Base-by-base conservation (phyloP, 371 early-diverging fungal species). In the Conidiobolus incongruus region DNA sequence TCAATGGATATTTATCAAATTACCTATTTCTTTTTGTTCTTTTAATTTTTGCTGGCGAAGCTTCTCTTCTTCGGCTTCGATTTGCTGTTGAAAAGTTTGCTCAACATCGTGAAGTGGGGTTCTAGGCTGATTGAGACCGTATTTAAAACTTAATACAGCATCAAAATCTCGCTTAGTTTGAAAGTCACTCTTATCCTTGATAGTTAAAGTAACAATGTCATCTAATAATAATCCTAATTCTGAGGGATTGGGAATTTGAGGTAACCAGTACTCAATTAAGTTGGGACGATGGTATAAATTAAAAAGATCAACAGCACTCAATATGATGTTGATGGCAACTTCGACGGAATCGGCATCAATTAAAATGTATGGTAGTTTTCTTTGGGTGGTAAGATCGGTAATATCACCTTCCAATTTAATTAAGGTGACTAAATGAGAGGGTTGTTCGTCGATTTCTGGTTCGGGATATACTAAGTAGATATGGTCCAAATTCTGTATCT, bases 381-480 rank as follows among this genome's bases (percentile, higher is more conserved):
- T 40, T 3, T 45, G 38, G 37, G n/a, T 35, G 2, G 21, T 28
- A 33, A 21, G 30, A 17, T 10, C 32, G 4, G 13, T 2, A 15
- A 58, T 17, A 13, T 38, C 24, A 11, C 66, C 64, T 23, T 66
- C 65, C 10, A 70, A 34, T 26, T 60, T 56, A 39, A 67, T 56
- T 44, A 63, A 54, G 11, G 54, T 59, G 2, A 60, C 52, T 38
- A n/a, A n/a, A n/a, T n/a, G n/a, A n/a, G n/a, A n/a, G n/a, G n/a
- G n/a, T n/a, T n/a, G n/a, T n/a, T 62, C 54, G 37, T 64, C 66
- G 24, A 65, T 58, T 21, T 58, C 50, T 15, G 51, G 55, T 42
- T 66, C 70, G 1, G 81, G 84, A 45, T 75, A 83, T 33, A 81
- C 62, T 2, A 80, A 73, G 45, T 79, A 81, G 1, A 71, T 75